Evolutionary conservation across 1,284 basidiomycete species (phyloP), one percentile per base, ranked within the genome.

Genomic region (Sporisorium sorghi): DNA sequence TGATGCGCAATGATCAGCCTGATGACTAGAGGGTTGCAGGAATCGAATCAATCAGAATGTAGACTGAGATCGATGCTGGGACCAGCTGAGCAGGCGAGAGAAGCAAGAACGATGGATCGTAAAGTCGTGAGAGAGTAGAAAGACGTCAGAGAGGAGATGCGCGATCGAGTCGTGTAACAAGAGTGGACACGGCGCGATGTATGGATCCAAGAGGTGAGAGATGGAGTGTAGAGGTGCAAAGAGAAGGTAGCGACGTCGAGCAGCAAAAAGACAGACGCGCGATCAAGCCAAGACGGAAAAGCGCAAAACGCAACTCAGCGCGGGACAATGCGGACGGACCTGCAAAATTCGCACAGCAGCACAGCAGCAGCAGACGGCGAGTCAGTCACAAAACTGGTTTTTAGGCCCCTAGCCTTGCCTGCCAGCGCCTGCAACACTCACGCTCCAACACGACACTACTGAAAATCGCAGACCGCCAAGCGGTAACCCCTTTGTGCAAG

Each of bases 151-250:
- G 26, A 30, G 44, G n/a, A 5, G 23, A 46, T 17, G 46, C 46
- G 46, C 28, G 46, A 30, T 30, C 26, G 46, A 49, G 48, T 35
- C 32, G 33, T 50, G 49, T 50, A 47, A 30, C 28, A 47, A 47
- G 49, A 23, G 23, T 50, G 49, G 33, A 50, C 49, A 50, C 32
- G 33, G 33, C n/a, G 33, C 32, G 15, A 10, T 12, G 44, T 28
- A 37, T 37, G 35, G 15, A 30, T 30, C n/a, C 17, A 19, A 15
- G 15, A 28, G 15, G 24, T 46, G 26, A 26, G 12, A 4, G 24
- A 30, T 39, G 17, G 35, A 24, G 23, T n/a, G 24, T 19, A 21
- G 35, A 21, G 19, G 48, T 28, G 14, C 12, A 37, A 8, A 8
- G 17, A 1, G 7, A 23, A 21, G 19, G 26, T 35, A 24, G 28